A percentile compares a stretch with the other conserved stretches of the same genome.
These are phyloP conservation scores for Polyporus arcularius DNA, from an alignment of 768 basidiomycete genomes.

Conservation along the genomic window DNA sequence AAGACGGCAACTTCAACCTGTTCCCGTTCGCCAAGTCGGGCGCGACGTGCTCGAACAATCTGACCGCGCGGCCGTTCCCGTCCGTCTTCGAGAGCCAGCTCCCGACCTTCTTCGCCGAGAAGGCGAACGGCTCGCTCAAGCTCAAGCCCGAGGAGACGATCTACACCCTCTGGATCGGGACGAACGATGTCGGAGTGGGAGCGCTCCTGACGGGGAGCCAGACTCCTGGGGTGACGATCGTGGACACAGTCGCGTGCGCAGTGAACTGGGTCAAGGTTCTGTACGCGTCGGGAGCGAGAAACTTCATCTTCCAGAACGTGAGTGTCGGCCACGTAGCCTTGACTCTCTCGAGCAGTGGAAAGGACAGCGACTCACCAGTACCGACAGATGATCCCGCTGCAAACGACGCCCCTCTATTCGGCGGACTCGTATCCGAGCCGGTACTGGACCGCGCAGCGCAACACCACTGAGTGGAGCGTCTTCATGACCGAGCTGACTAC, in stretches of 20 bases:
- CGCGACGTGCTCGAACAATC: conserved; percentile 64
- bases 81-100: conserved; percentile 60
- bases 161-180: conserved; percentile 68
- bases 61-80: conserved; percentile 60
- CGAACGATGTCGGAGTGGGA: conserved; percentile 56
- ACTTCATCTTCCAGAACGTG: conserved; percentile 72
- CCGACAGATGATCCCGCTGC: conserved; percentile 38
- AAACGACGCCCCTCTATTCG: conserved; percentile 33
- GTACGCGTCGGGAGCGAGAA: conserved; percentile 60
- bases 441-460: conserved; percentile 34
- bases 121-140: conserved; percentile 41
- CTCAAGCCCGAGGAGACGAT: conserved; percentile 49
- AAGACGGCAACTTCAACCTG: conserved; percentile 52
- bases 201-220: conserved; percentile 55
- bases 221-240: conserved; percentile 49
- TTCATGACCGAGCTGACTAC: conserved; percentile 35
- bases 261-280: conserved; percentile 60
- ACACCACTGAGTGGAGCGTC: conserved; percentile 37
- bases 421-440: conserved; percentile 33
- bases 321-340: conserved; percentile 21
- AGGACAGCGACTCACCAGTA: not conserved
- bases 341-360: not conserved
- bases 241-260: conserved; percentile 58
- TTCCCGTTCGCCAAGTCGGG: conserved; percentile 63
- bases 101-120: conserved; percentile 50